A percentile compares a stretch with the other conserved stretches of the same genome.
These are phyloP conservation scores for Monilinia laxa DNA, from an alignment of 2,329 filamentous ascomycete species.

Conservation along the genomic window DNA sequence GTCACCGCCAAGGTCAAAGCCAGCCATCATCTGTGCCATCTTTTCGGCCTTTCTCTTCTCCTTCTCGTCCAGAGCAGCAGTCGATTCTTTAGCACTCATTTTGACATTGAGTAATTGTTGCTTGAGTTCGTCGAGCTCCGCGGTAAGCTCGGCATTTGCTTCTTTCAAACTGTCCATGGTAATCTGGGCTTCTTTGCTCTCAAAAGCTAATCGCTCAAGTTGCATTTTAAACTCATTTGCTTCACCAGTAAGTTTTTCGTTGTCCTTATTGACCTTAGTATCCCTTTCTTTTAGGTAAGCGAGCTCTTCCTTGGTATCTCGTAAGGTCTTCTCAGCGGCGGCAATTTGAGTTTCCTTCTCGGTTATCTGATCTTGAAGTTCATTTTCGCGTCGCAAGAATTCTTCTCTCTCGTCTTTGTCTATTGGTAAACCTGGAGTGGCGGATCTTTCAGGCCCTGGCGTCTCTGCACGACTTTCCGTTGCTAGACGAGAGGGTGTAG, in stretches of 20 bases:
- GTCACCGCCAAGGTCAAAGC: conserved; percentile 90
- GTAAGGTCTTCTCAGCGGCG: conserved; percentile 74
- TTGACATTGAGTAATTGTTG: conserved; percentile 93
- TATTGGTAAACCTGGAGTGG: conserved; percentile 81
- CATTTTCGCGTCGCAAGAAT: conserved; percentile 91
- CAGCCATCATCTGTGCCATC: conserved; percentile 99
- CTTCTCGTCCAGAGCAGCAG: conserved; percentile 88
- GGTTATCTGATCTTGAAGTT: conserved; percentile 92
- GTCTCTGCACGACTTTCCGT: conserved; percentile 62
- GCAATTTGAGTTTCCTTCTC: conserved; percentile 85
- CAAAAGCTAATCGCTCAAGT: conserved; percentile 89
- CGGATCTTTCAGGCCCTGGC: conserved; percentile 75
- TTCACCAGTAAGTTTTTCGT: conserved; percentile 81
- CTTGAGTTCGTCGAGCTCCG: conserved; percentile 91
- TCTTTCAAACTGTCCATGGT: conserved; percentile 98
- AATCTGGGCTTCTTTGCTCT: conserved; percentile 94
- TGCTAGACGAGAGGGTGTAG: conserved; percentile 58
- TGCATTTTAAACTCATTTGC: conserved; percentile 96
- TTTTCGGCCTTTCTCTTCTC: conserved; percentile 98
- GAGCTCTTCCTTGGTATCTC: conserved; percentile 84
- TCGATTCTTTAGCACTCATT: conserved; percentile 94
- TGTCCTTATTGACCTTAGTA: conserved; percentile 79
- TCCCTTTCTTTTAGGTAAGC: conserved; percentile 82
- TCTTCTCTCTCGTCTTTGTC: conserved; percentile 98
- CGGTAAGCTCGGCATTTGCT: conserved; percentile 87